Evolutionary conservation across 2,329 filamentous ascomycete genomes (phyloP), one percentile per base, ranked within the genome.

Genomic region (Diaporthe ilicicola): DNA sequence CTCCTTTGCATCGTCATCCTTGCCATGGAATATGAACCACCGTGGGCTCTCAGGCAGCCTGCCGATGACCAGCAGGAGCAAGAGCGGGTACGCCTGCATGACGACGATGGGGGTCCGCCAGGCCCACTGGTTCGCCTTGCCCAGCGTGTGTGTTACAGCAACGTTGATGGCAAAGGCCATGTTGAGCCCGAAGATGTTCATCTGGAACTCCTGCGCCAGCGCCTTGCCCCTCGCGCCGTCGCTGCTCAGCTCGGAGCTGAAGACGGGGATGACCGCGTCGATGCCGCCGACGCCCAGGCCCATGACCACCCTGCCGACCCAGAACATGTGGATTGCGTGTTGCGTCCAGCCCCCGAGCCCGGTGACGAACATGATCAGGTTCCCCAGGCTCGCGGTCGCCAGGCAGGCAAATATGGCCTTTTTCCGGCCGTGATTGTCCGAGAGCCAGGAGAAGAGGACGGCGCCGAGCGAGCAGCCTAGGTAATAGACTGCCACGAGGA

Each of bases 131-230:
- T 81, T 87, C 9, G 80, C 76, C 74, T 90, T 90, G 3, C 88
- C 88, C 4, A 90, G 81, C 0, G 77, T 76, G 7, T 85, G 78
- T 0, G 88, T 90, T 3, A 89, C 82, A 1, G 79, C 82, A 1
- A 90, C 79, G 74, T 91, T 91, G 77, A 90, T 86, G 0, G 81
- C 84, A 76, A 90, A 91, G 0, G 88, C 89, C 84, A 89, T 85
- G 71, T 90, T 83, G 2, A 91, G 78, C 0, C 89, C 88, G 69
- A 90, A 88, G 73, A 91, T 90, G 74, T 91, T 91, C 77, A 85
- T 86, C 76, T 91, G 89, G 75, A 91, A 91, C 74, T 91, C 88
- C 75, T 91, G 87, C 1, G 88, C 88, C 53, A 91, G 77, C 1
- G 89, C 87, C 74, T 85, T 86, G 7, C 89, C 89, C 54, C 89